Conservation (phyloP, 2,329 filamentous ascomycete species). For the Penicillium digitatum region DNA sequence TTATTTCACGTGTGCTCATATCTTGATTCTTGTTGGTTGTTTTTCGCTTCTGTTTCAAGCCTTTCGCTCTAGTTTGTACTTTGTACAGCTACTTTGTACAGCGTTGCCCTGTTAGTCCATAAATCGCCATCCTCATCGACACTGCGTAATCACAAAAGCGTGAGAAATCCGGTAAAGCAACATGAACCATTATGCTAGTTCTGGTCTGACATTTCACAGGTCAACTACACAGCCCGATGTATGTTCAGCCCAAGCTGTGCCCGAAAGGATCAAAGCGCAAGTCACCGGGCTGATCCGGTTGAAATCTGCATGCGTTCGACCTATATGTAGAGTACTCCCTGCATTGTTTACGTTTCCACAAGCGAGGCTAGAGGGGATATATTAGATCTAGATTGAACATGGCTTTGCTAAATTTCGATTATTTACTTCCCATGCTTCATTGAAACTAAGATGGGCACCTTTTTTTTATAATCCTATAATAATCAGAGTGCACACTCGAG, state of each 20-base stretch:
- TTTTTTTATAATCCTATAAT: not conserved
- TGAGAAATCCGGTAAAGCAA: not conserved
- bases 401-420: not conserved
- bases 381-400: no score
- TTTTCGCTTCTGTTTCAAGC: not conserved
- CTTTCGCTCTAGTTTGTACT: no score
- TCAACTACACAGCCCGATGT: not conserved
- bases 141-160: not conserved
- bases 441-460: not conserved
- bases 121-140: not conserved
- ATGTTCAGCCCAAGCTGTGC: constrained; percentile 11
- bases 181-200: not conserved
- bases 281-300: constrained; percentile 10
- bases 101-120: not conserved
- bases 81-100: not conserved
- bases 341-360: constrained; percentile 13
- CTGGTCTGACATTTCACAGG: not conserved
- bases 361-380: not conserved
- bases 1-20: not conserved
- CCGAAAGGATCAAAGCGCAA: constrained; percentile 18
- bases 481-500: not conserved
- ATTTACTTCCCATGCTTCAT: not conserved
- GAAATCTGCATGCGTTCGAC: constrained; percentile 13
- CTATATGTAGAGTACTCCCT: constrained; percentile 9
- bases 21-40: not conserved